Evolutionary conservation across 805 yeast genomes (phyloP), one percentile per base, ranked within the genome.

Genomic region (Pichia insulana): DNA sequence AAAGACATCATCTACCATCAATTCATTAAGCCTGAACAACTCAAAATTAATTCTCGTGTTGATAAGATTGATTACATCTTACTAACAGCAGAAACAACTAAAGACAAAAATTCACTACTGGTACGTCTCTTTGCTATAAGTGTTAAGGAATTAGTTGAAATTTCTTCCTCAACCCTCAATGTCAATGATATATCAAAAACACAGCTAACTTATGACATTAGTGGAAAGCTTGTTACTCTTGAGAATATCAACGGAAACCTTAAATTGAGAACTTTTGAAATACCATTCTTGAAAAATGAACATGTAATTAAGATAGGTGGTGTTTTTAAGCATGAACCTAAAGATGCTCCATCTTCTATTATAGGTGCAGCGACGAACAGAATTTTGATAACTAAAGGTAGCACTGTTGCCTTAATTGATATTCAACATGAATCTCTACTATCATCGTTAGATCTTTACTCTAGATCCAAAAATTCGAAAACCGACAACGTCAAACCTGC

Each of bases 321-420:
- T 19, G 51, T 54, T 19, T 61, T 59, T 39, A 40, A 43, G 16
- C 55, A 56, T 27, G 65, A 61, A 40, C 50, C 51, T 11, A 17
- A 25, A 5, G 50, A 51, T 20, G 47, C 56, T 12, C 56, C 61
- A 36, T 47, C 60, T 26, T 63, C 76, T 2, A 58, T 73, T 25
- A 41, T 54, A 30, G 57, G 69, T 3, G 69, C 70, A 4, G 63
- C 74, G 32, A 56, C 68, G 12, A 73, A 71, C 49, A 62, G 81
- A 49, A 49, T 73, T n/a, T 54, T 75, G 10, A 47, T 74, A 9
- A 58, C 74, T 0, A 55, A 59, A 41, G 64, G 63, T 25, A 59
- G 64, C 45, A 61, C 65, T 40, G 53, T 74, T 30, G 63, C 65
- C 32, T 55, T 75, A 39, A 49, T 75, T 38, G 77, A 74, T 52